Conservation (phyloP, 805 yeast species). For the Cyberlindnera lachancei region DNA sequence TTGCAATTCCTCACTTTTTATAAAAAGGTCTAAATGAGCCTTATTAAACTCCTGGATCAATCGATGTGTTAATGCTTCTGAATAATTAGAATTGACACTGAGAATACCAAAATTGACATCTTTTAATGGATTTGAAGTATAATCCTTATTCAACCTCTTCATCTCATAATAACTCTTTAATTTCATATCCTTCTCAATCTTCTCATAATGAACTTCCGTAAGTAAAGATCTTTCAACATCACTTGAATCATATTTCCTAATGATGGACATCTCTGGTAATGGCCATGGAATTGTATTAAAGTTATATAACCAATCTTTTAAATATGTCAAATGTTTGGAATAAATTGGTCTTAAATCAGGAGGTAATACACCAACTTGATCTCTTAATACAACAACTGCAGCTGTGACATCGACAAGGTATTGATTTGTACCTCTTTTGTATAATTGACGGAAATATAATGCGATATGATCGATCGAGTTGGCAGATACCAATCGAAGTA, state of each 20-base stretch:
- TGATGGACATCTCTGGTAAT: constrained; percentile 60
- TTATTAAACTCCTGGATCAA: constrained; percentile 49
- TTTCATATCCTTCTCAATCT: constrained; percentile 31
- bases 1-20: constrained; percentile 41
- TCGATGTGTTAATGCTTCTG: constrained; percentile 53
- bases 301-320: constrained; percentile 53
- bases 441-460: constrained; percentile 34
- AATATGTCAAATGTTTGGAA: constrained; percentile 52
- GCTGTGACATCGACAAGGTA: constrained; percentile 67
- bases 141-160: constrained; percentile 58
- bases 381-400: constrained; percentile 75
- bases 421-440: constrained; percentile 26
- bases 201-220: constrained; percentile 60
- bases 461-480: constrained; percentile 82
- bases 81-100: constrained; percentile 29
- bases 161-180: constrained; percentile 42
- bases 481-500: constrained; percentile 65
- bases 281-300: constrained; percentile 53
- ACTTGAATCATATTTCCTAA: constrained; percentile 53
- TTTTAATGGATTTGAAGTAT: constrained; percentile 61
- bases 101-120: constrained; percentile 48
- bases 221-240: constrained; percentile 77
- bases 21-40: constrained; percentile 34
- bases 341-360: constrained; percentile 73
- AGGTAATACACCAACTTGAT: constrained; percentile 74